Base-by-base conservation (phyloP, 2,329 filamentous ascomycete species). In the Xylaria sp. region DNA sequence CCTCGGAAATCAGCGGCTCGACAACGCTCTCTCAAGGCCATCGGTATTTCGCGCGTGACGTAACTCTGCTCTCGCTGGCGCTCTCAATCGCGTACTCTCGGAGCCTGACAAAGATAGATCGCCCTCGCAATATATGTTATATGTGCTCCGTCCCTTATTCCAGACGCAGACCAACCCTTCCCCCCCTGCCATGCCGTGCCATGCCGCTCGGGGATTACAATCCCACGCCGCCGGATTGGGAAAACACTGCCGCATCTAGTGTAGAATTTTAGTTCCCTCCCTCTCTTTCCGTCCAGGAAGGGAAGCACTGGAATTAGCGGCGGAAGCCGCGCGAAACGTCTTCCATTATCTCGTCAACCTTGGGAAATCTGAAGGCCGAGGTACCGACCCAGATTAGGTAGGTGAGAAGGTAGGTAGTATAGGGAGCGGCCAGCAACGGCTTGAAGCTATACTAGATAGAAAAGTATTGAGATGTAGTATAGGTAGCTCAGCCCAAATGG, bases 241-340 rank as follows among this genome's bases (percentile, higher is more conserved):
- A 31, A 51, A 27, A n/a, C n/a, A n/a, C n/a, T n/a, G n/a, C n/a
- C n/a, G n/a, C n/a, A n/a, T n/a, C n/a, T n/a, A n/a, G 25, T 42
- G 22, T 33, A 20, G 15, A 20, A 44, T 11, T 49, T 45, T 42
- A 10, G 9, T 36, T 56, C 31, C 29, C 17, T 5, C 25, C n/a
- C n/a, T n/a, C n/a, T n/a, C n/a, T n/a, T n/a, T n/a, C n/a, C n/a
- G n/a, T n/a, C n/a, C n/a, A n/a, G n/a, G n/a, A n/a, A 39, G 27
- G 51, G 51, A 51, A 56, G 33, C 38, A n/a, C n/a, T n/a, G n/a
- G n/a, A 65, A 22, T 61, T 44, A 47, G 63, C 63, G 51, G n/a
- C 33, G 60, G 1, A 50, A 60, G 25, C n/a, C n/a, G 25, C 39
- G 36, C 33, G 45, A n/a, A n/a, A 27, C 20, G 5, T 13, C 3